Conservation (phyloP, 805 yeast genomes). For the Wickerhamiella spandovensis region DNA sequence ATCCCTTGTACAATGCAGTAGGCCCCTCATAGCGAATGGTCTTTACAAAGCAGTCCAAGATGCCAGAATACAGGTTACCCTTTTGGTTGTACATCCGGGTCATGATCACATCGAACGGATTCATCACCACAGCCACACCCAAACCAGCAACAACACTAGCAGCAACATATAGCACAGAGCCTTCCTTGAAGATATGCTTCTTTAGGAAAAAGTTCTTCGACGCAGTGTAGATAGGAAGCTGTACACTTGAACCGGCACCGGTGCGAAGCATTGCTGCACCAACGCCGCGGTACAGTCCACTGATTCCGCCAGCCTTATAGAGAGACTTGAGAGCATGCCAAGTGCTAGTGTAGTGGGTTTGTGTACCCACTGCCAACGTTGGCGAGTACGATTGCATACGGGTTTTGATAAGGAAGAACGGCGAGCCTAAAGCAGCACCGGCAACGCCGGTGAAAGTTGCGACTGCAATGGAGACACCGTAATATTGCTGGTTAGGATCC, state of each 20-base stretch:
- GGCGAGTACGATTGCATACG: conserved; percentile 90
- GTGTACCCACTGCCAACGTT: conserved; percentile 66
- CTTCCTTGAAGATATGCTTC: conserved; percentile 38
- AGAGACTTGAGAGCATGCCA: conserved; percentile 56
- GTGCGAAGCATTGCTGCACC: conserved; percentile 92
- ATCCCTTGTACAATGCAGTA: conserved; percentile 83
- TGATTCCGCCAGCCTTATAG: conserved; percentile 52
- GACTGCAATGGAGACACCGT: conserved; percentile 54
- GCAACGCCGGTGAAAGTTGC: conserved; percentile 79
- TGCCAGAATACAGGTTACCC: conserved; percentile 74
- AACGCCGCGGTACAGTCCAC: conserved; percentile 77
- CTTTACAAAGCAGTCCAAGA: conserved; percentile 76
- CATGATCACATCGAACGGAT: conserved; percentile 91
- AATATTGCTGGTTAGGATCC: conserved; percentile 34
- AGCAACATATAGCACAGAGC: conserved; percentile 28
- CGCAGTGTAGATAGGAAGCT: conserved; percentile 77
- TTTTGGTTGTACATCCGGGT: conserved; percentile 93
- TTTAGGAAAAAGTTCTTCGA: conserved; percentile 51
- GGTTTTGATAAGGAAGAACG: conserved; percentile 83
- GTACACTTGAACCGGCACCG: conserved; percentile 92
- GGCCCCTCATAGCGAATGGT: conserved; percentile 77
- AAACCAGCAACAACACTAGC: conserved; percentile 51
- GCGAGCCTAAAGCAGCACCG: conserved; percentile 85
- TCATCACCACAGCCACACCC: conserved; percentile 92
- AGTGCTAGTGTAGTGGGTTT: conserved; percentile 67